These are phyloP conservation scores for Pleodorina starrii DNA, from an alignment of 139 green algal genomes.

Conservation along the genomic window DNA sequence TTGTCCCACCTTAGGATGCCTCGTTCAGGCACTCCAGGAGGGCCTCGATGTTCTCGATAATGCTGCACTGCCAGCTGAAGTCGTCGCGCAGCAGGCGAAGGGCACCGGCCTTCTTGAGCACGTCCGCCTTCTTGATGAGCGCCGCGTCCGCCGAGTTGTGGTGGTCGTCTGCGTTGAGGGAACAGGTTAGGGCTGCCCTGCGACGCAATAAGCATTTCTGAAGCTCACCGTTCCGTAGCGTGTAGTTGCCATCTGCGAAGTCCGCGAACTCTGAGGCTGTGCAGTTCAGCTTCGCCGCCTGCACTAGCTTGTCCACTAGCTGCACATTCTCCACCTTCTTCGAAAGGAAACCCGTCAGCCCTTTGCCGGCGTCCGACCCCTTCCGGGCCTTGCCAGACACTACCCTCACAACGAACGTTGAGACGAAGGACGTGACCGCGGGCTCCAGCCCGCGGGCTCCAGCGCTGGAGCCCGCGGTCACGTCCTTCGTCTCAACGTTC, in stretches of 20 bases:
- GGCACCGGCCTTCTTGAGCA: background rate
- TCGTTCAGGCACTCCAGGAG: background rate
- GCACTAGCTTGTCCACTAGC: background rate
- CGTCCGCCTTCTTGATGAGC: background rate
- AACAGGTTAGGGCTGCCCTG: no score
- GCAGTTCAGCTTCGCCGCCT: background rate
- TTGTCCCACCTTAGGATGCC: background rate
- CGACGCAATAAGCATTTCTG: no score
- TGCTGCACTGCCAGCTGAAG: conserved; percentile 13
- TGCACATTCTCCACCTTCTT: background rate
- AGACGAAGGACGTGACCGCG: background rate
- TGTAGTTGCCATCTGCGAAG: background rate
- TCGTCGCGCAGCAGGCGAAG: background rate
- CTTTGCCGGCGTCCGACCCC: background rate
- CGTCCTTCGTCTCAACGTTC: background rate
- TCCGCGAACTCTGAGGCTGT: background rate
- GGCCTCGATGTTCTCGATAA: background rate
- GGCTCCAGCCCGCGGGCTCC: no score
- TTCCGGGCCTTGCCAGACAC: background rate
- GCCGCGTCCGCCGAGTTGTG: background rate
- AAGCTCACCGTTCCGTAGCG: no score
- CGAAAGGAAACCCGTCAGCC: background rate
- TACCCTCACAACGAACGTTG: background rate
- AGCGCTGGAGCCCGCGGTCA: background rate
- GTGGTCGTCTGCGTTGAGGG: background rate